Conservation (phyloP, 345 rosid species). For the Eucalyptus cladocalyx region DNA sequence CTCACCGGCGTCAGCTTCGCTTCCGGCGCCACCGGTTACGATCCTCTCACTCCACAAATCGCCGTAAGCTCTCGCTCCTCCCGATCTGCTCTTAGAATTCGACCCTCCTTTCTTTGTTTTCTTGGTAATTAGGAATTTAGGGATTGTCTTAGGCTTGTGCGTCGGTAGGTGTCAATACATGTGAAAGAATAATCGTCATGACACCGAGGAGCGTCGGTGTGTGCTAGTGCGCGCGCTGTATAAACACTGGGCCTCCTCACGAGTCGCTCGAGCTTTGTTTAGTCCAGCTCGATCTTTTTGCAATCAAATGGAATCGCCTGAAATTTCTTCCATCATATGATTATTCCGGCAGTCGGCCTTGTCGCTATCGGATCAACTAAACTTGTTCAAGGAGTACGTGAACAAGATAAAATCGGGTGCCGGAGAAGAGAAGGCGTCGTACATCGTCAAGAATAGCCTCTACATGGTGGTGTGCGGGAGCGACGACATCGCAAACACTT, state of each 20-base stretch:
- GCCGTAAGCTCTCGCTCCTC: neutral
- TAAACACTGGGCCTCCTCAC: neutral
- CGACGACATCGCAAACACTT: conserved; percentile 23
- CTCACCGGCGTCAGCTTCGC: conserved; percentile 58
- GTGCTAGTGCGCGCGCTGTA: neutral
- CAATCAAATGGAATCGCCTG: neutral
- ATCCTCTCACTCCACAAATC: conserved; percentile 30
- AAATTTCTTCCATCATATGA: neutral
- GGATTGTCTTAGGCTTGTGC: neutral
- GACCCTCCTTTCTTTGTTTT: neutral
- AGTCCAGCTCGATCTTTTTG: neutral
- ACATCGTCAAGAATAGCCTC: conserved; percentile 1
- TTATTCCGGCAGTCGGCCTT: conserved; percentile 14
- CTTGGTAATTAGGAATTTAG: neutral
- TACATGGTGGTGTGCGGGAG: conserved; percentile 8
- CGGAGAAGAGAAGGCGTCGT: conserved; percentile 3
- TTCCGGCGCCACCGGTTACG: conserved; percentile 45
- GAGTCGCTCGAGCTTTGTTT: neutral
- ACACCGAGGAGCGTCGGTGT: neutral
- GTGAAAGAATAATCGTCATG: neutral
- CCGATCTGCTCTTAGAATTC: neutral
- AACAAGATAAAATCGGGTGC: conserved; percentile 4
- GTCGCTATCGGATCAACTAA: conserved; percentile 33
- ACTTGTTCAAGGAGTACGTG: conserved; percentile 13
- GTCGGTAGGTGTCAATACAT: neutral